phyloP scores from a whole-genome alignment of 202 grass and related monocot genomes.

The Zizania palustris region DNA sequence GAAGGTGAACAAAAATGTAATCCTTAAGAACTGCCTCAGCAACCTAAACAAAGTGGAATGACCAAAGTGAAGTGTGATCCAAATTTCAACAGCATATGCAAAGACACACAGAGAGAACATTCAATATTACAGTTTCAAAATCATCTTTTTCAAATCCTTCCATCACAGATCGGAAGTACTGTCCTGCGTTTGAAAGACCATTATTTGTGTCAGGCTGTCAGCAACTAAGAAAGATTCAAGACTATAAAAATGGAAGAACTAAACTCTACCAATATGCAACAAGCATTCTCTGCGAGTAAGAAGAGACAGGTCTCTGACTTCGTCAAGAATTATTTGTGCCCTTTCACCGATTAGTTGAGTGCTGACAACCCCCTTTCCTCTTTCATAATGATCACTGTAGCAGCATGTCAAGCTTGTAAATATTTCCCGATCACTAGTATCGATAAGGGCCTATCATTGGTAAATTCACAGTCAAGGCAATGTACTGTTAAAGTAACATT shows the following conservation, averaged over 20 bases:
- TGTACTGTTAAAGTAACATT: conserved; percentile 18
- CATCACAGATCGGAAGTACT: conserved; percentile 88
- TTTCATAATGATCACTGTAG: conserved; percentile 73
- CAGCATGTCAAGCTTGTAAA: conserved; percentile 91
- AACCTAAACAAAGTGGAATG: conserved; percentile 65
- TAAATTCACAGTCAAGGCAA: conserved; percentile 41
- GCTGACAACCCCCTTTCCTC: conserved; percentile 80
- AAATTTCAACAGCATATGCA: conserved; percentile 42
- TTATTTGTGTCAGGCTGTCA: conserved; percentile 40
- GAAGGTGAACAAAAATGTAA: conserved; percentile 80
- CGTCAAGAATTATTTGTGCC: conserved; percentile 92
- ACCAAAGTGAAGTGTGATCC: conserved; percentile 39
- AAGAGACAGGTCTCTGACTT: conserved; percentile 75
- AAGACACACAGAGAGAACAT: conserved; percentile 41
- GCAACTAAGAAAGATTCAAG: conserved; percentile 20
- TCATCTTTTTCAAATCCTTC: conserved; percentile 78
- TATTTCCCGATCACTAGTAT: conserved; percentile 89
- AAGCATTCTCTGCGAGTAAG: conserved; percentile 74
- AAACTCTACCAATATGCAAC: conserved; percentile 69
- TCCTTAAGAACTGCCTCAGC: conserved; percentile 88
- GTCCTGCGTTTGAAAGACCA: conserved; percentile 61
- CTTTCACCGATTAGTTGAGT: conserved; percentile 93
- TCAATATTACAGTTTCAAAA: conserved; percentile 64
- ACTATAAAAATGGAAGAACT: conserved; percentile 27
- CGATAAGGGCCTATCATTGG: conserved; percentile 69